Conservation (phyloP, 2,329 filamentous ascomycete genomes). For the Ceratocystiopsis sp. region DNA sequence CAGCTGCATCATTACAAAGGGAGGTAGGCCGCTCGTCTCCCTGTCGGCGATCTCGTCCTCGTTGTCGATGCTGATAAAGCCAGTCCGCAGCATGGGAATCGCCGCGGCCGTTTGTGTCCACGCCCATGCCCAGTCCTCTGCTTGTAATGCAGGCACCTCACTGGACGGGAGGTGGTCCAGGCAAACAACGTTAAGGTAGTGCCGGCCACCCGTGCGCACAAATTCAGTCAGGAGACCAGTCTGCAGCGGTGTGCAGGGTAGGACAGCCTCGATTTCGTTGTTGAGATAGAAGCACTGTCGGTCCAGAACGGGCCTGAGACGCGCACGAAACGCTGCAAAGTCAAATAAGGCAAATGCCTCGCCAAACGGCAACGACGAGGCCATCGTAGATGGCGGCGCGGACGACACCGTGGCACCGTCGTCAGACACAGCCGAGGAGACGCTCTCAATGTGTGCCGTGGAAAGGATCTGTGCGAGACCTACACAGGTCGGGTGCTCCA, state of each 20-base stretch:
- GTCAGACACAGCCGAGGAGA: neutral
- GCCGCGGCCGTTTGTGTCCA: constrained; percentile 37
- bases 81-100: constrained; percentile 61
- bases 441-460: neutral
- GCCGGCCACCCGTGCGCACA: constrained; percentile 42
- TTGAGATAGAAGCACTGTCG: constrained; percentile 1
- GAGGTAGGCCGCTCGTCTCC: constrained; percentile 13
- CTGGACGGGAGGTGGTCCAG: constrained; percentile 27
- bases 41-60: constrained; percentile 19
- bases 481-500: constrained; percentile 39
- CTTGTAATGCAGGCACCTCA: constrained; percentile 13
- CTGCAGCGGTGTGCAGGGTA: constrained; percentile 69
- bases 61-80: constrained; percentile 49
- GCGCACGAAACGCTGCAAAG: constrained; percentile 19
- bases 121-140: constrained; percentile 29
- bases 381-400: neutral
- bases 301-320: constrained; percentile 15
- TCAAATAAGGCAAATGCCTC: constrained; percentile 26
- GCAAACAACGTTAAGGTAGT: constrained; percentile 62
- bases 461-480: constrained; percentile 2
- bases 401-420: neutral
- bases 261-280: constrained; percentile 33
- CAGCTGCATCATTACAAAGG: constrained; percentile 64
- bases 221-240: constrained; percentile 66
- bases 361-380: neutral